These are phyloP conservation scores for Harringtonia lauricola DNA, from an alignment of 2,329 filamentous ascomycete genomes.

Conservation along the genomic window DNA sequence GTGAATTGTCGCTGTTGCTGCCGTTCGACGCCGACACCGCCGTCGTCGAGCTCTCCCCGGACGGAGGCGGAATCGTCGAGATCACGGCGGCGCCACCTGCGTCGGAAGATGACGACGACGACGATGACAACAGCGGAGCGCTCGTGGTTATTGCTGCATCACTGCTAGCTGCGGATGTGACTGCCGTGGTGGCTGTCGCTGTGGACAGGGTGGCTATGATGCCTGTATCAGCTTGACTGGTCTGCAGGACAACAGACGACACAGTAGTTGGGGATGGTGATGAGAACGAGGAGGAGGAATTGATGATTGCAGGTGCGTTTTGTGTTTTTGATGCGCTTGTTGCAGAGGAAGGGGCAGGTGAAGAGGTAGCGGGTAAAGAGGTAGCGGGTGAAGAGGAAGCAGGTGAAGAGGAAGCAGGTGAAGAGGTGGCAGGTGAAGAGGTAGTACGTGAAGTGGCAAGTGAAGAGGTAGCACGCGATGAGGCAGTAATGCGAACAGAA, in stretches of 20 bases:
- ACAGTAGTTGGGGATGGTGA: neutral
- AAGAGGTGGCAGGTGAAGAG: neutral
- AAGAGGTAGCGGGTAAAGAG: neutral
- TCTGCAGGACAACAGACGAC: conserved; percentile 11
- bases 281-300: neutral
- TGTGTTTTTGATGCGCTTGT: conserved; percentile 9
- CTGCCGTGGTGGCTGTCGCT: conserved; percentile 4
- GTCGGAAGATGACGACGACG: neutral
- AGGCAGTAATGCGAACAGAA: too few relatives aligned
- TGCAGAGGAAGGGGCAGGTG: neutral
- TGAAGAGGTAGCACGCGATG: neutral
- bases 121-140: too few relatives aligned
- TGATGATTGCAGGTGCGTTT: neutral
- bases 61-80: too few relatives aligned
- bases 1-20: conserved; percentile 6
- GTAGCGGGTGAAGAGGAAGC: neutral
- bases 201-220: conserved; percentile 16
- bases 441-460: neutral
- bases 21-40: conserved; percentile 1
- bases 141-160: too few relatives aligned
- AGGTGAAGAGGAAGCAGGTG: neutral
- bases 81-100: too few relatives aligned
- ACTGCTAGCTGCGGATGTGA: neutral
- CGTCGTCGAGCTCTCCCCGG: conserved; percentile 4
- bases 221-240: conserved; percentile 26